Conservation (phyloP, 768 basidiomycete genomes). For the Leccinum uliginosum region DNA sequence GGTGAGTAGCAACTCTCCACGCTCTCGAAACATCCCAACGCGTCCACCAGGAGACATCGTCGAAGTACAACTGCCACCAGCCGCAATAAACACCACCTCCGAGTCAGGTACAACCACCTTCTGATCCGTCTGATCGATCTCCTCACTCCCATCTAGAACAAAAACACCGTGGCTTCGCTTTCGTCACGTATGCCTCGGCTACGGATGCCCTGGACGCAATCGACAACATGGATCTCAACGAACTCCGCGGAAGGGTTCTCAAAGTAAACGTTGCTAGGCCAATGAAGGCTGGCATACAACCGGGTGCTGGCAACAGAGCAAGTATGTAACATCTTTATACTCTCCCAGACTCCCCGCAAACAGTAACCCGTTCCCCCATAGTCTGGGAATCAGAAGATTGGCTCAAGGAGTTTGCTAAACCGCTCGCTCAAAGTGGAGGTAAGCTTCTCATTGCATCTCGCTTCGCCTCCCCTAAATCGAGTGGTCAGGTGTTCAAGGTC, state of each 20-base stretch:
- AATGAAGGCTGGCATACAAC: constrained; percentile 63
- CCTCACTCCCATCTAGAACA: constrained; percentile 38
- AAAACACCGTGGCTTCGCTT: constrained; percentile 93
- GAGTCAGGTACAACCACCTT: constrained; percentile 44
- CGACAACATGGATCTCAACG: constrained; percentile 98
- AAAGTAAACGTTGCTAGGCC: constrained; percentile 86
- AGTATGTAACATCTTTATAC: constrained; percentile 41
- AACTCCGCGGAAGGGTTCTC: constrained; percentile 68
- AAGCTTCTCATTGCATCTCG: constrained; percentile 13
- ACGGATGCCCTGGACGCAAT: constrained; percentile 94
- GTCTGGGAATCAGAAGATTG: constrained; percentile 98
- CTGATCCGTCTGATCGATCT: constrained; percentile 1
- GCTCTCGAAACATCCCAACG: constrained; percentile 3
- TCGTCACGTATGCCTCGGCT: constrained; percentile 78
- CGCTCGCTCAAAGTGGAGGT: constrained; percentile 74
- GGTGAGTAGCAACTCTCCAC: constrained; percentile 44
- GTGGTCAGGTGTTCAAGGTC: constrained; percentile 50
- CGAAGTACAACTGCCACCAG: constrained; percentile 84
- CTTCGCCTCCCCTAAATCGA: constrained; percentile 1
- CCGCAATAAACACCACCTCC: constrained; percentile 63
- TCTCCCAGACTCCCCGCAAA: neutral
- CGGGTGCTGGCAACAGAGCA: constrained; percentile 67
- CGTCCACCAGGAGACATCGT: constrained; percentile 74
- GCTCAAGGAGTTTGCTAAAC: constrained; percentile 78
- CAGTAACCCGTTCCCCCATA: constrained; percentile 27